Base-by-base conservation (phyloP, 2,329 filamentous ascomycete genomes). In the Phialemonium atrogriseum region DNA sequence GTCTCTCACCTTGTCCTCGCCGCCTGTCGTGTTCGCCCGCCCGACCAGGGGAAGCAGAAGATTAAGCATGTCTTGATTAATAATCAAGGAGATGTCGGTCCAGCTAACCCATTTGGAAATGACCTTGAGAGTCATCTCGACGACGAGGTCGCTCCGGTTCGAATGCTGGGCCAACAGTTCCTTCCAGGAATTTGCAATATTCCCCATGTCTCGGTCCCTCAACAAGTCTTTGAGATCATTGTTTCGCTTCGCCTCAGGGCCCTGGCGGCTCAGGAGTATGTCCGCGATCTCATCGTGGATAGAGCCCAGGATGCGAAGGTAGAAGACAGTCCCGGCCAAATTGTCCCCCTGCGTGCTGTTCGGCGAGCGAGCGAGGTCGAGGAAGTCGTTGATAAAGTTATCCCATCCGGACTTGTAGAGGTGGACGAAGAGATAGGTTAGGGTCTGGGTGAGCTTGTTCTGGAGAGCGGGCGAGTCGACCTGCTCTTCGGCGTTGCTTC, bases 271-370 rank as follows among this genome's bases (percentile, higher is more conserved):
- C 32, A 96, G 72, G 42, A 96, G 70, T 46, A 91, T 79, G 60
- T 98, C 91, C 41, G 89, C 91, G 49, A 98, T 95, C 58, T 98
- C 91, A 48, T 98, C 91, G 51, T 98, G 91, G 27, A 98, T 80
- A 20, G 88, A 91, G 43, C 80, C 75, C 27, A 96, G 70, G 41
- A 95, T 77, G 31, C 89, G 82, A 34, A 98, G 72, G 59, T 95
- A 96, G 46, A 98, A 76, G 20, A 88, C 66, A 28, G 91, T 83
- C 4, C 85, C 89, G 2, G 71, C 55, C 22, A 77, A 59, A 51
- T 94, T 94, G 51, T 86, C 77, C 41, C 67, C 72, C 25, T 60
- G 58, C 30, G 67, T 63, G 43, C 73, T 74, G 41, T 75, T 70
- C 15, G 72, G 64, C 17, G 70, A 60, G 37, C 72, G 73, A 6